These are phyloP conservation scores for Eleusine indica DNA, from an alignment of 176 grass and related monocot genomes.

Conservation along the genomic window DNA sequence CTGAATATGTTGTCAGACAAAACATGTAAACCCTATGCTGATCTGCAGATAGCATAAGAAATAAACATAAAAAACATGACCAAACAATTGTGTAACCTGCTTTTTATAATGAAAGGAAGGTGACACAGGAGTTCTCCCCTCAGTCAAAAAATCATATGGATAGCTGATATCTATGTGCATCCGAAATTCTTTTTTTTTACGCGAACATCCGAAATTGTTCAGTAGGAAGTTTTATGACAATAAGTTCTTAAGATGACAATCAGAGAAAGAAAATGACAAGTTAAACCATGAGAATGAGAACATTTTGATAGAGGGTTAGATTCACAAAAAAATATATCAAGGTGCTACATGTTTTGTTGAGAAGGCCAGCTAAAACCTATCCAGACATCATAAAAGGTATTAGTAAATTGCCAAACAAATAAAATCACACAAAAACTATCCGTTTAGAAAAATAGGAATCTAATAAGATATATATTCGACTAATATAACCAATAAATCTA, in stretches of 20 bases:
- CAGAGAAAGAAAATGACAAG: neutral
- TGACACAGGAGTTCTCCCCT: too few relatives aligned
- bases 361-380: neutral
- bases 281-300: neutral
- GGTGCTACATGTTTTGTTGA: neutral
- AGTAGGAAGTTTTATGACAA: neutral
- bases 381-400: neutral
- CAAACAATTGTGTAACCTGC: too few relatives aligned
- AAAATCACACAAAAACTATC: neutral
- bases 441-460: too few relatives aligned
- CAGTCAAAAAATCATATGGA: too few relatives aligned
- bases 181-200: neutral
- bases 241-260: neutral
- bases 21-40: too few relatives aligned
- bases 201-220: neutral
- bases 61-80: too few relatives aligned
- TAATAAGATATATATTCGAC: too few relatives aligned
- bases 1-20: too few relatives aligned
- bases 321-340: conserved; percentile 26
- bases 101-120: too few relatives aligned
- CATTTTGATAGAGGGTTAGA: neutral
- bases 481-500: neutral
- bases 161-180: conserved; percentile 13
- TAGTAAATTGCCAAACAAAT: neutral
- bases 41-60: too few relatives aligned